phyloP scores from a whole-genome alignment of 108 stramenopile species.

The Cylindrotheca fusiformis region DNA sequence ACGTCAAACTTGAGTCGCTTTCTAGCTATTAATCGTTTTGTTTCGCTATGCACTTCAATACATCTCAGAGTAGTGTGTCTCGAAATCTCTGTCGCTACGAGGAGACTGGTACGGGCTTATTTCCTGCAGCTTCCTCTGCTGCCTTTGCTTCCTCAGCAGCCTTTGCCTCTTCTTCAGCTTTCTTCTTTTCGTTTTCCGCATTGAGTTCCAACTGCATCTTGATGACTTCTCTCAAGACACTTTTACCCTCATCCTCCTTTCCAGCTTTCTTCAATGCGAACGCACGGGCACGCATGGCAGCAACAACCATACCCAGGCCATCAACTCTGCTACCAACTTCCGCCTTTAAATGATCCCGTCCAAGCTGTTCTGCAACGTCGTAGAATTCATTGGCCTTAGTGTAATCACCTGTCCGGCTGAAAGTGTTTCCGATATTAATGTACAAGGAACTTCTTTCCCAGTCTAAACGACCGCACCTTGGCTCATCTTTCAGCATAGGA shows the following conservation, averaged over 20 bases:
- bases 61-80: background rate
- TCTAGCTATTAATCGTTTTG: background rate
- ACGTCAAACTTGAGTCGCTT: too few relatives aligned
- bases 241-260: conserved; percentile 75
- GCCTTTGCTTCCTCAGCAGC: conserved; percentile 33
- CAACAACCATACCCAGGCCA: conserved; percentile 82
- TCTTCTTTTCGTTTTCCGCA: conserved; percentile 59
- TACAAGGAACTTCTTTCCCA: conserved; percentile 84
- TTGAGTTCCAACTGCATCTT: conserved; percentile 69
- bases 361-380: conserved; percentile 67
- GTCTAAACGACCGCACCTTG: conserved; percentile 82
- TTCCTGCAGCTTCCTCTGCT: conserved; percentile 1
- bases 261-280: conserved; percentile 84
- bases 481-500: conserved; percentile 76
- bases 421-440: conserved; percentile 89
- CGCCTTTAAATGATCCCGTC: conserved; percentile 74
- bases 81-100: background rate
- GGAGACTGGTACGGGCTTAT: background rate
- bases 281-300: conserved; percentile 71
- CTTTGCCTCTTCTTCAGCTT: conserved; percentile 51
- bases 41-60: background rate
- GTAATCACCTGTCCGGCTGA: conserved; percentile 67
- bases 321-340: conserved; percentile 74
- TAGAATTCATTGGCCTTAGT: conserved; percentile 71
- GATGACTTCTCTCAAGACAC: conserved; percentile 69